Percentiles rank a stretch among this genome's conserved stretches.
Conservation (phyloP, 192 early-diverging fungal genomes). For the Backusella luteola region DNA sequence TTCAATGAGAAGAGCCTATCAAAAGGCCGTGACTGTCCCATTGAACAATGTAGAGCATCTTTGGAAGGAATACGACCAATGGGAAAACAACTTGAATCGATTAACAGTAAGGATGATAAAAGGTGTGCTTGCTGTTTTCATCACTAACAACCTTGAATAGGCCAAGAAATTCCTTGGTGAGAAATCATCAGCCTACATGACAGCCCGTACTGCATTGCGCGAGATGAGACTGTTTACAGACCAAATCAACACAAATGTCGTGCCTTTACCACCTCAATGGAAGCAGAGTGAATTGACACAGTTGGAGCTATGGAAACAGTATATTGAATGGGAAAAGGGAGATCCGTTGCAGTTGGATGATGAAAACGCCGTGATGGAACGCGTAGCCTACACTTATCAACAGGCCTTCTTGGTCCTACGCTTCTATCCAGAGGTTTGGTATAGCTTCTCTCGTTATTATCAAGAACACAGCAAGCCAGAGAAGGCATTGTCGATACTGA, state of each 20-base stretch:
- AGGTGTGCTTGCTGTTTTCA: not conserved
- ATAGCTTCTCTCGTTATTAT: constrained; percentile 64
- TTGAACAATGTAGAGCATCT: constrained; percentile 85
- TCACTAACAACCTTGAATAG: constrained; percentile 28
- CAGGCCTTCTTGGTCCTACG: constrained; percentile 81
- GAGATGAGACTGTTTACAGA: constrained; percentile 81
- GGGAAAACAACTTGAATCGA: constrained; percentile 84
- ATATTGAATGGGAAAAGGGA: constrained; percentile 86
- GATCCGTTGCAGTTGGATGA: constrained; percentile 87
- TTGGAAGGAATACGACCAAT: constrained; percentile 95
- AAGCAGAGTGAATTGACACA: constrained; percentile 64
- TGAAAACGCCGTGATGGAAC: constrained; percentile 46
- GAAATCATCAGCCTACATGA: constrained; percentile 89
- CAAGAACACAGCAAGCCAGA: constrained; percentile 55
- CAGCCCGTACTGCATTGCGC: constrained; percentile 81
- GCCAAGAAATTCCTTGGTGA: constrained; percentile 91
- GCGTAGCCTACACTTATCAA: constrained; percentile 85
- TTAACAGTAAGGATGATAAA: constrained; percentile 54
- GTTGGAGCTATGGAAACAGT: constrained; percentile 79
- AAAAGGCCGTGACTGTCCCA: constrained; percentile 85
- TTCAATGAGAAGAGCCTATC: constrained; percentile 76
- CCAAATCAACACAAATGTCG: constrained; percentile 62
- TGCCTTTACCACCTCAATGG: constrained; percentile 83
- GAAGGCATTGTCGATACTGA: constrained; percentile 60
- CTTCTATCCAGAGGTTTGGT: constrained; percentile 91